phyloP scores from a whole-genome alignment of 176 grass and related monocot species.

The Oryza officinalis region DNA sequence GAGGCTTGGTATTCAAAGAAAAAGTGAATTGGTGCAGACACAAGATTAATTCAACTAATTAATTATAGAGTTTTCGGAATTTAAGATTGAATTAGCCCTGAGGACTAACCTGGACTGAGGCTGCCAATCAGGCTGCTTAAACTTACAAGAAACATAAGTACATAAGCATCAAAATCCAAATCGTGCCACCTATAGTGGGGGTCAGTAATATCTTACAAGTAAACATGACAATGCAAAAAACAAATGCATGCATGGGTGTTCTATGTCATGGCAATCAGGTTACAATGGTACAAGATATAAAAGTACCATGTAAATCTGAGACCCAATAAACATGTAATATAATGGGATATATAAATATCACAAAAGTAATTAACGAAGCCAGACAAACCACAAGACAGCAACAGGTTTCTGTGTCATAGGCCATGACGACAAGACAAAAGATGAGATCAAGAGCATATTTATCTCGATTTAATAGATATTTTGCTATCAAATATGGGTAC shows the following conservation, averaged over 20 bases:
- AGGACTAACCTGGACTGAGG: background rate
- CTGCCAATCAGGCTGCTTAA: background rate
- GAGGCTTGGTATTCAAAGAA: background rate
- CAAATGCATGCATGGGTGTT: background rate
- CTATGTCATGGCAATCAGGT: background rate
- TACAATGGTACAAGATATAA: background rate
- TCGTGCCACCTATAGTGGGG: background rate
- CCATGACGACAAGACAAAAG: background rate
- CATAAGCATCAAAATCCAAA: slow-evolving; percentile 1
- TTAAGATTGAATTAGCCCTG: background rate
- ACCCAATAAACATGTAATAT: background rate
- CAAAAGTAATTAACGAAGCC: background rate
- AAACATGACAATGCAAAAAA: background rate
- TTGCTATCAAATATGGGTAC: background rate
- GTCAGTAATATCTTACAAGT: slow-evolving; percentile 1
- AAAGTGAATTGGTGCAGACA: background rate
- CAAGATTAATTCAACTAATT: background rate
- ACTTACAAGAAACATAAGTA: background rate
- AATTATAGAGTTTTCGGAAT: background rate
- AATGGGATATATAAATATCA: background rate
- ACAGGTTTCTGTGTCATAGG: background rate
- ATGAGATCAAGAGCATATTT: background rate
- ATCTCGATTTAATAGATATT: background rate
- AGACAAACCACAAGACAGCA: background rate
- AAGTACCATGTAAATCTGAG: background rate